Conservation (phyloP, 257 asterid genomes). For the Salvia hispanica region DNA sequence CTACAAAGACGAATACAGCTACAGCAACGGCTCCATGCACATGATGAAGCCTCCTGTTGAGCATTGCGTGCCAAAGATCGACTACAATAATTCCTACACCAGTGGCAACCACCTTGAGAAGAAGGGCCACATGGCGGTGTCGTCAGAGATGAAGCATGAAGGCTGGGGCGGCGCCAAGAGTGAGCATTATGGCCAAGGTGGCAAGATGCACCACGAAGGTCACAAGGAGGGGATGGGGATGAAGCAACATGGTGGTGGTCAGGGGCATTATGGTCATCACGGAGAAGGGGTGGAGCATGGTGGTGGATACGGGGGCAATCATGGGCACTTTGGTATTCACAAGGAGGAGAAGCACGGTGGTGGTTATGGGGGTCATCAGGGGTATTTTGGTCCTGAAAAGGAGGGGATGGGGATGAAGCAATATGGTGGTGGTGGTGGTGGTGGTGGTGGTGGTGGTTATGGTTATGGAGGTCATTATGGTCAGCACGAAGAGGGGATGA, state of each 20-base stretch:
- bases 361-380: slow-evolving; percentile 15
- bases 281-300: background rate
- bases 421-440: too few species aligned
- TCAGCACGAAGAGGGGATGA: background rate
- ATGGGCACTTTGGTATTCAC: slow-evolving; percentile 1
- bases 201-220: background rate
- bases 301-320: slow-evolving; percentile 21
- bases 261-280: too few species aligned
- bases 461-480: too few species aligned
- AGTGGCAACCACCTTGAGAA: too few species aligned
- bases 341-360: background rate
- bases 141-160: background rate
- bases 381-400: background rate
- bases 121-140: too few species aligned
- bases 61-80: too few species aligned
- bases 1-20: background rate
- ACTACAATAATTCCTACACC: too few species aligned
- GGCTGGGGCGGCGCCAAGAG: background rate
- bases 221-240: background rate
- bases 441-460: too few species aligned
- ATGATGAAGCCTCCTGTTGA: slow-evolving; percentile 9
- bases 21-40: slow-evolving; percentile 4
- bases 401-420: background rate
- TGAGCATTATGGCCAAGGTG: slow-evolving; percentile 14
- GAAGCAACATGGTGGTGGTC: too few species aligned